Base-by-base conservation (phyloP, 257 asterid species). In the Avicennia marina region DNA sequence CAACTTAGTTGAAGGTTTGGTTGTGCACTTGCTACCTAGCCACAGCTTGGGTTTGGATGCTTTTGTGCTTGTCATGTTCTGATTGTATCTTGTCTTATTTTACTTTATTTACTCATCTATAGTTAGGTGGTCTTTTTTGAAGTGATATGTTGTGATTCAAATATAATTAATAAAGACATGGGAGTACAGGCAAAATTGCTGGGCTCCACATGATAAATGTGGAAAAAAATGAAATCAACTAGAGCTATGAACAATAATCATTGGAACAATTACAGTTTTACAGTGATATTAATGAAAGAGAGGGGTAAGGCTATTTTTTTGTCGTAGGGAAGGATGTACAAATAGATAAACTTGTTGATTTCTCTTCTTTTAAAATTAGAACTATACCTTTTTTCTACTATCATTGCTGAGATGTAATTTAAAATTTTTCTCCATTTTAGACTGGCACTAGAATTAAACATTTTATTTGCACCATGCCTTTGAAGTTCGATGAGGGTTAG, bases 401-500 rank as follows among this genome's bases (percentile, higher is more conserved):
- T 12, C 11, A 33, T 22, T 48, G 4, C 8, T 13, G 32, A 48
- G 3, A 33, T 48, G 17, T n/a, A 1, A 20, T 7, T 4, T 34
- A 33, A 33, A 33, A 45, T 21, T 24, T 31, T 13, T 42, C 26
- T 63, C n/a, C 40, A 26, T 60, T 78, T 47, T 51, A 81, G 85
- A 79, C 78, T 43, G 79, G 75, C 21, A 81, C 89, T 11, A 58
- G 89, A 48, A 83, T 81, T 54, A 78, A 81, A 63, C 89, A 83
- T 46, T 78, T 50, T 56, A 81, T 78, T 19, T 81, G 85, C 78
- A 75, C 89, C 39, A 81, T 78, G 89, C 85, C 89, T 2, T 62
- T 81, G 75, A 75, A 50, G 55, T 61, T 81, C 81, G 85, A 81
- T 63, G 89, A 81, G 45, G 85, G 83, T 24, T 81, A 83, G 85